These are phyloP conservation scores for Dittrichia graveolens DNA, from an alignment of 129 eudicot species.

Conservation along the genomic window DNA sequence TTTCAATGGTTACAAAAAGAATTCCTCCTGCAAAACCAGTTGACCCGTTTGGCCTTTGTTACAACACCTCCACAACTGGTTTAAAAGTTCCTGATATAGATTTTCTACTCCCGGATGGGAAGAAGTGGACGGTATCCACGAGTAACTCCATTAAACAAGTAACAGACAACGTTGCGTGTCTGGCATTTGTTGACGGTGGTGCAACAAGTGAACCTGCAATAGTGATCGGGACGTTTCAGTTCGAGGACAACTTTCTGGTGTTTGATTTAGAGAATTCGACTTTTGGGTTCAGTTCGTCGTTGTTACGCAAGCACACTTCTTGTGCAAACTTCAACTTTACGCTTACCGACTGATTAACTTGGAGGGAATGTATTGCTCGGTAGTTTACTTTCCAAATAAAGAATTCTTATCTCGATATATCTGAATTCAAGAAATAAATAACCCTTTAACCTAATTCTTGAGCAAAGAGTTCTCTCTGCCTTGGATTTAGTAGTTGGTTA, in stretches of 20 bases:
- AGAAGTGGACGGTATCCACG: conserved; percentile 11
- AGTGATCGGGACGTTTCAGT: conserved; percentile 34
- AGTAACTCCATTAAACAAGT: conserved; percentile 11
- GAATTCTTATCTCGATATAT: background rate
- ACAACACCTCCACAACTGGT: background rate
- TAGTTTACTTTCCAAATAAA: background rate
- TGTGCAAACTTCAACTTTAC: conserved; percentile 21
- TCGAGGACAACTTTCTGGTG: conserved; percentile 33
- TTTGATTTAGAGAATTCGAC: conserved; percentile 24
- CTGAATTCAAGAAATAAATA: background rate
- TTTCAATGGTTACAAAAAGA: conserved; percentile 5
- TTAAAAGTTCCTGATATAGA: conserved; percentile 30
- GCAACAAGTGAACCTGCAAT: conserved; percentile 7
- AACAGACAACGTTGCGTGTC: conserved; percentile 8
- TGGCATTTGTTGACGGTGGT: conserved; percentile 22
- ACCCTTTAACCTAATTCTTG: background rate
- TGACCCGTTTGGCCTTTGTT: conserved; percentile 7
- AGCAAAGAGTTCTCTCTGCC: no score
- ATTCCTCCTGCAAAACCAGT: background rate
- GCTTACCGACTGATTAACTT: background rate
- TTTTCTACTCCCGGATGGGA: conserved; percentile 16
- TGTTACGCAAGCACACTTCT: conserved; percentile 18
- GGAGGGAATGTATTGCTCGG: background rate
- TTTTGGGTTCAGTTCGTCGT: conserved; percentile 18
- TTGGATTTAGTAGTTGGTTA: no score